phyloP scores from a whole-genome alignment of 2,329 filamentous ascomycete species.

The Fusarium humuli region DNA sequence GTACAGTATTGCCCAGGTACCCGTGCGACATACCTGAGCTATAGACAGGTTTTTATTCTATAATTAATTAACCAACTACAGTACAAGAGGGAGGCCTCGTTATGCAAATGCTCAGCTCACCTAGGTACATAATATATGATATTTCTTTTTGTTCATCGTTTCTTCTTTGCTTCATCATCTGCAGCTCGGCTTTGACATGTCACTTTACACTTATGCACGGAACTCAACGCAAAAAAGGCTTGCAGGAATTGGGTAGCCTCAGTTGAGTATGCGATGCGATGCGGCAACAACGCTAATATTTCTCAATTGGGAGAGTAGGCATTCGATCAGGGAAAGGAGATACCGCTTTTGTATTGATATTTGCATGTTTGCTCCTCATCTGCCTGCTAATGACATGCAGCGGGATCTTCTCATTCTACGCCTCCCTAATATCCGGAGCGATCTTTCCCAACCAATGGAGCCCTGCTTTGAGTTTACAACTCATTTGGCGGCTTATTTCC shows the following conservation, averaged over 20 bases:
- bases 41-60: not conserved
- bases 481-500: constrained; percentile 11
- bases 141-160: not conserved
- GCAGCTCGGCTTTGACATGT: constrained; percentile 21
- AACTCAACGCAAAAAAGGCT: constrained; percentile 22
- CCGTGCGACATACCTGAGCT: not conserved
- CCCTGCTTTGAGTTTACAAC: not conserved
- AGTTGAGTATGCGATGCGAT: constrained; percentile 28
- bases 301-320: not conserved
- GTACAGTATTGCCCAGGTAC: constrained; percentile 6
- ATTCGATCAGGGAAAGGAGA: not conserved
- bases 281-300: constrained; percentile 42
- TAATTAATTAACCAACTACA: not conserved
- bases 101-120: not conserved
- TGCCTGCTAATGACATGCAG: not conserved
- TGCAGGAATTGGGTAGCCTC: constrained; percentile 12
- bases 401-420: constrained; percentile 6
- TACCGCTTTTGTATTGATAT: not conserved
- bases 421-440: constrained; percentile 10
- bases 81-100: constrained; percentile 6
- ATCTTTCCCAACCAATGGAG: constrained; percentile 4
- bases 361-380: constrained; percentile 10
- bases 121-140: constrained; percentile 3
- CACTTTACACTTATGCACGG: constrained; percentile 23
- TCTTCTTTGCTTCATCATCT: constrained; percentile 13